Evolutionary conservation across 495 filamentous ascomycete species (phyloP), one percentile per base, ranked within the genome.

Genomic region (Xylaria bambusicola): DNA sequence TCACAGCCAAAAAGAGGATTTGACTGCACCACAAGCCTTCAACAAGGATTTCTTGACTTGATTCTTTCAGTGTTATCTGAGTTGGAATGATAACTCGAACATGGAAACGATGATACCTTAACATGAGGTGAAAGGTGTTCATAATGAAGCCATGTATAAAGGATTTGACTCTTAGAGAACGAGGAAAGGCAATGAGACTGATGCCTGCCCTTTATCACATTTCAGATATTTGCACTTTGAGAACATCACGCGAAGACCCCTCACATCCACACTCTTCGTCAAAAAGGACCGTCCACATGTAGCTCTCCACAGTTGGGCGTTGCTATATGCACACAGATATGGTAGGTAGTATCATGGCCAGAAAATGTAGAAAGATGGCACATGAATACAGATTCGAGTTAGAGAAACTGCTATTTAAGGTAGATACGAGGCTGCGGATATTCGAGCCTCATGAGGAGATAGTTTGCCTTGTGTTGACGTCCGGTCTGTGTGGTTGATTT

Each of bases 201-300:
- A 40, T 48, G 31, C 29, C 21, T 41, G 33, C 55, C 49, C 13
- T 58, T 49, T 58, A n/a, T n/a, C n/a, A n/a, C 45, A 49, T 58
- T 17, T 23, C 42, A 20, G 33, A 12, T 49, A 33, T 49, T 13
- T 58, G 55, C 55, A 49, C 29, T 40, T 58, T n/a, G n/a, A n/a
- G 27, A 17, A 40, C 12, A 58, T 33, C 21, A 48, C 20, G 55
- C 45, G 24, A 58, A 8, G 12, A 38, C 36, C 36, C 55, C 45
- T 33, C 45, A 36, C 38, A 53, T 8, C 0, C 23, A 5, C 31
- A 33, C 29, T 33, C 38, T 17, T 10, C 20, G 9, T 1, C 3
- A 48, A 40, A 56, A 47, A 40, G 36, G 54, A n/a, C 54, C 35
- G 54, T 33, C 54, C 35, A 6, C 17, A n/a, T n/a, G n/a, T n/a